A percentile compares a stretch with the other conserved stretches of the same genome.
These are phyloP conservation scores for Saccharomyces hybrid DNA, from an alignment of 1,139 yeast species.

Conservation along the genomic window DNA sequence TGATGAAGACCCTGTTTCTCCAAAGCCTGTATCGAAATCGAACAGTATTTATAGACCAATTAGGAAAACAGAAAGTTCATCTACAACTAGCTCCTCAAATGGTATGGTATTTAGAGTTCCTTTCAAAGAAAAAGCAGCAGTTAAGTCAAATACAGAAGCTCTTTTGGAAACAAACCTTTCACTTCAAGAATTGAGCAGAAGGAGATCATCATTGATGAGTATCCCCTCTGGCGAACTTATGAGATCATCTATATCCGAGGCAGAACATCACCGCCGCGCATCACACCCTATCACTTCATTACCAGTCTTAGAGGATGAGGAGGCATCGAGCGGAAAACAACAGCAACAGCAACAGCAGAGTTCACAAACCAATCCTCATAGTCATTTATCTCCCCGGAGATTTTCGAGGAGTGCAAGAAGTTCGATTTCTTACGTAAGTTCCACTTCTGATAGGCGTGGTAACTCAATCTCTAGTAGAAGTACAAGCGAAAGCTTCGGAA, in stretches of 20 bases:
- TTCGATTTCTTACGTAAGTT: constrained; percentile 29
- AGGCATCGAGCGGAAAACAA: background rate
- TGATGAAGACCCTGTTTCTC: constrained; percentile 3
- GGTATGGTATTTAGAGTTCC: constrained; percentile 53
- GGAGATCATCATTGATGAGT: constrained; percentile 23
- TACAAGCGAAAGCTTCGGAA: constrained; percentile 8
- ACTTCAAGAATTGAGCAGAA: constrained; percentile 10
- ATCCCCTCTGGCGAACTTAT: constrained; percentile 11
- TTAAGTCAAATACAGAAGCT: constrained; percentile 6
- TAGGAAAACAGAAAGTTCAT: constrained; percentile 2
- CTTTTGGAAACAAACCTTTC: constrained; percentile 4
- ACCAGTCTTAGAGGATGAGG: constrained; percentile 2
- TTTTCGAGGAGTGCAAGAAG: constrained; percentile 19
- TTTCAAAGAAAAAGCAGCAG: constrained; percentile 40
- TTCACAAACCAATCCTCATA: background rate
- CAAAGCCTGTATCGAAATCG: constrained; percentile 1
- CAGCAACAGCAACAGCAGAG: background rate
- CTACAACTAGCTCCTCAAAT: constrained; percentile 26
- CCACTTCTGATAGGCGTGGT: constrained; percentile 29
- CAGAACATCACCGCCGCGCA: constrained; percentile 20
- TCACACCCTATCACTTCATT: constrained; percentile 23
- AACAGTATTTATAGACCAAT: constrained; percentile 3
- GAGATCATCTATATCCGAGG: constrained; percentile 5
- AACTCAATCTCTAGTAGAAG: constrained; percentile 14
- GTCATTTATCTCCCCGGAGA: constrained; percentile 8